Conservation (phyloP, 202 grass and related monocot species). For the Schoenoplectus tabernaemontani region DNA sequence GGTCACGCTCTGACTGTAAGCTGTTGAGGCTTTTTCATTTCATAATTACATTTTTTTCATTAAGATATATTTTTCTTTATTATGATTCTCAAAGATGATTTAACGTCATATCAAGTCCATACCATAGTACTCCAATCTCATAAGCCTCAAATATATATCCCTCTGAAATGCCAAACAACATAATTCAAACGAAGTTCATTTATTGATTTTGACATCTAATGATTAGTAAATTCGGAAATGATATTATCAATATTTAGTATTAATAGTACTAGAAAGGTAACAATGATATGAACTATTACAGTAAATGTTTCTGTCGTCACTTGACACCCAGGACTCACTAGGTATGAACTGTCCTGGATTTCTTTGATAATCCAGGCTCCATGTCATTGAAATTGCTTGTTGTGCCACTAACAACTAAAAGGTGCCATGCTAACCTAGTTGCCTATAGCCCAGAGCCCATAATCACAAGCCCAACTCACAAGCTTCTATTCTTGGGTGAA, state of each 20-base stretch:
- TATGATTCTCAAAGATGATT: not conserved
- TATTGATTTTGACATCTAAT: not conserved
- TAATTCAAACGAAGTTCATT: not conserved
- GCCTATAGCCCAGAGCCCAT: not conserved
- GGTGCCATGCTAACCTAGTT: not conserved
- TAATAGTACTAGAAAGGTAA: not conserved
- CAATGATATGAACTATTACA: not conserved
- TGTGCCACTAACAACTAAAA: not conserved
- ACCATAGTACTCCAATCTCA: not conserved
- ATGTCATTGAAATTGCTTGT: not conserved
- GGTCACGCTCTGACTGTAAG: constrained; percentile 89
- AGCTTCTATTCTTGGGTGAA: constrained; percentile 8
- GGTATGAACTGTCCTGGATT: not conserved
- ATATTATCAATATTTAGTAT: not conserved
- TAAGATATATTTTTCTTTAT: not conserved
- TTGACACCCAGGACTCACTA: not conserved
- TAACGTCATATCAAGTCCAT: not conserved
- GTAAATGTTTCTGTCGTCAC: not conserved
- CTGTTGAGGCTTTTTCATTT: not conserved
- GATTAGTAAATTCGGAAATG: not conserved
- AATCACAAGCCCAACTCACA: not conserved
- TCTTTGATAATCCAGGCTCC: not conserved
- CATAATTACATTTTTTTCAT: not conserved
- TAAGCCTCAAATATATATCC: not conserved
- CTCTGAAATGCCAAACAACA: not conserved